Conservation (phyloP, 1,284 basidiomycete genomes). For the Vanrija sp. region DNA sequence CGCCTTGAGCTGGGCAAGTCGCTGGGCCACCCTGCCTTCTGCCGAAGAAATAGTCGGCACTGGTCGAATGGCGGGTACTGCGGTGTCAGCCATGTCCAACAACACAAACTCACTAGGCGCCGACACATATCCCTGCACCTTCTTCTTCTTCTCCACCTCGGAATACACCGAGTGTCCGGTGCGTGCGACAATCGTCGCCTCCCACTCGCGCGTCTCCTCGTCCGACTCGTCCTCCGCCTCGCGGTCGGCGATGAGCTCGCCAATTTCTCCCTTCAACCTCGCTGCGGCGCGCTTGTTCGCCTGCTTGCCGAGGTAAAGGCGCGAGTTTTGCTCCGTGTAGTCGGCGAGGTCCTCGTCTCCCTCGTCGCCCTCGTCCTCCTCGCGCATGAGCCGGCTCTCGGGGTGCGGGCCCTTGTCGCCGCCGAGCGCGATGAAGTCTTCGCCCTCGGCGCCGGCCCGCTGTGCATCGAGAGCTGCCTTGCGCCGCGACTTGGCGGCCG, state of each 20-base stretch:
- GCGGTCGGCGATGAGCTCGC: conserved; percentile 80
- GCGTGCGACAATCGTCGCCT: conserved; percentile 50
- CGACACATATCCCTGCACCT: conserved; percentile 64
- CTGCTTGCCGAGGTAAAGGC: conserved; percentile 81
- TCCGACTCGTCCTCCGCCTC: conserved; percentile 68
- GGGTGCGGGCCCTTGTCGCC: conserved; percentile 62
- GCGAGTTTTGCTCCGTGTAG: conserved; percentile 80
- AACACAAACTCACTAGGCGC: conserved; percentile 62
- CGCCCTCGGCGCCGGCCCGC: conserved; percentile 49
- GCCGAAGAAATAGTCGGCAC: conserved; percentile 66
- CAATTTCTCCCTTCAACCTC: conserved; percentile 68
- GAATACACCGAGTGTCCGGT: conserved; percentile 2
- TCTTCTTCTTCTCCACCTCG: conserved; percentile 10
- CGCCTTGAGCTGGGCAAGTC: conserved; percentile 57
- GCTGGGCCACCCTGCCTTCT: conserved; percentile 61
- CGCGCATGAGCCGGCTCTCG: conserved; percentile 77
- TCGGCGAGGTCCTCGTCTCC: conserved; percentile 89
- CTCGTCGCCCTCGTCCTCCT: conserved; percentile 89
- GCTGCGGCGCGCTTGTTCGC: conserved; percentile 69
- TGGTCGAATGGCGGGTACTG: conserved; percentile 52
- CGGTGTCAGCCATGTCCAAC: conserved; percentile 43
- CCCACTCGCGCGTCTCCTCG: conserved; percentile 85
- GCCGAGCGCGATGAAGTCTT: conserved; percentile 77
- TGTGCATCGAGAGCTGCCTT: conserved; percentile 57
- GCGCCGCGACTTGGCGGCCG: conserved; percentile 72